Evolutionary conservation across 2,329 filamentous ascomycete species (phyloP), one percentile per base, ranked within the genome.

Genomic region (Thielaviopsis ethacetica): DNA sequence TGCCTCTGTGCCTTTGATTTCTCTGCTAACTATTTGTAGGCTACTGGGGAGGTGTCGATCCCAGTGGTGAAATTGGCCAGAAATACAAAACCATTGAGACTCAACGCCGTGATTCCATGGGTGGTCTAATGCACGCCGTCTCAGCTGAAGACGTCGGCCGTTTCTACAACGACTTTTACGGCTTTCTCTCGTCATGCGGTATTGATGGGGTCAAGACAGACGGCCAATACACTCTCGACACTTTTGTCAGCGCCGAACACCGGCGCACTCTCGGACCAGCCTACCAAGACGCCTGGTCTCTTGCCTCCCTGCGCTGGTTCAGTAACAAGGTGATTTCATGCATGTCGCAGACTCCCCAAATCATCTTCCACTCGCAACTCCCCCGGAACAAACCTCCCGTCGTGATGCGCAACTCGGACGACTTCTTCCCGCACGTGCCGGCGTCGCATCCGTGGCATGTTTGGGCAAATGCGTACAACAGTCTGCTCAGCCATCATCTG

Each of bases 171-270:
- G 91, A 97, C 68, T 97, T 97, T 68, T 98, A 97, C 68, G 71
- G 73, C 1, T 97, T 95, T 66, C 78, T 98, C 1, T 76, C 77
- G 0, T 77, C 78, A 2, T 79, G 80, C 41, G 91, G 90, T 0
- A 75, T 98, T 34, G 87, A 95, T 68, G 84, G 84, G 0, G 91
- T 95, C 64, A 98, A 98, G 70, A 91, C 91, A 0, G 93, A 98
- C 68, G 89, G 83, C 0, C 91, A 98, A 67, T 95, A 91, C 71
- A 88, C 90, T 73, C 73, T 95, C 19, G 91, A 97, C 67, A 80
- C 85, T 2, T 79, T 91, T 65, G 72, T 78, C 24, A 79, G 83
- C 53, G 82, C 91, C 6, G 73, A 79, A 17, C 80, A 83, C 65
- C 83, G 91, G n/a, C 79, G 82, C 38, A 75, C 80, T 9, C 79